Base-by-base conservation (phyloP, 257 asterid species). In the Oldenlandia corymbosa region DNA sequence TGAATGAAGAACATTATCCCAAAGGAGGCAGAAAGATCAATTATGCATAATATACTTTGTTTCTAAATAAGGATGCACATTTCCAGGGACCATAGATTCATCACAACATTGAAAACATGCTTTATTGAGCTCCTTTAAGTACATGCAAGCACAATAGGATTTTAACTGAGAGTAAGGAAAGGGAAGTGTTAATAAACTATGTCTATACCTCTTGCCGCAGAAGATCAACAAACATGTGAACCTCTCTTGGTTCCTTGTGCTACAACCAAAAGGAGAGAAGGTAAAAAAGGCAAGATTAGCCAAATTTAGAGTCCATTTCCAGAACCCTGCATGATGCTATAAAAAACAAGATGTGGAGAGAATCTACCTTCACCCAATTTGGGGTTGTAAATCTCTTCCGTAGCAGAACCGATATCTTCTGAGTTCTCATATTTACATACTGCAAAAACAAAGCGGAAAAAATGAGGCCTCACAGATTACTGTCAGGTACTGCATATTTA, bases 211-310 rank as follows among this genome's bases (percentile, higher is more conserved):
- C 94, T 62, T 79, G 90, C 68, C 79, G 95, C 77, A 92, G 89
- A 66, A 92, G 80, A 87, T 92, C 95, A 59, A 92, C 97, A 75
- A 83, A 89, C 96, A 92, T 89, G 76, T 92, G 99, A 72, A 92
- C 97, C 80, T 92, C 99, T 76, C 99, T 84, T 67, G 99, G 99
- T 75, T 92, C 99, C 76, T 92, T 92, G 68, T 92, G 99, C 99
- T 92, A 74, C 67, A 42, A 46, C 43, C 39, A 34, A 34, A 34
- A 34, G 39, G 58, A 66, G 49, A 48, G 50, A 37, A 55, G 30
- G 24, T 47, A 52, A 66, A 72, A 62, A 65, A 36, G 12, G 63
- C 67, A 71, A 23, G 17, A 52, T 48, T 32, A 70, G 71, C 72
- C 48, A 10, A 72, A 27, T 28, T 47, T 20, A 62, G 13, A 26